Conservation (phyloP, 2,329 filamentous ascomycete species). For the Cadophora luteo-olivacea region DNA sequence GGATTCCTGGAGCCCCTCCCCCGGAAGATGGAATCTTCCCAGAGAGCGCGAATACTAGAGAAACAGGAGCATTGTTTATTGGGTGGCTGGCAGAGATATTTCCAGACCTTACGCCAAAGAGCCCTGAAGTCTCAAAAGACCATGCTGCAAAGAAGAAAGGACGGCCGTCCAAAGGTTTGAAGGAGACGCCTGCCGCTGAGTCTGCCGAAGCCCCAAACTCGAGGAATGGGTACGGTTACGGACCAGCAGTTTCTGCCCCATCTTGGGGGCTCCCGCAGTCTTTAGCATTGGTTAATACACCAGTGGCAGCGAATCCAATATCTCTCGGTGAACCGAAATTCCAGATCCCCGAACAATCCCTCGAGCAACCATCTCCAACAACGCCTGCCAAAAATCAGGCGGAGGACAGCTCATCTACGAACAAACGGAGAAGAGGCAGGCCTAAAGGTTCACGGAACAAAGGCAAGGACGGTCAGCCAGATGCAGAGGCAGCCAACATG, state of each 20-base stretch:
- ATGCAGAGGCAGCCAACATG: constrained; percentile 22
- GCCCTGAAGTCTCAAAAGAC: constrained; percentile 33
- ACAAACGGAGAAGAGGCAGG: constrained; percentile 48
- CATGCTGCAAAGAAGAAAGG: constrained; percentile 39
- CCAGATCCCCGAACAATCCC: constrained; percentile 22
- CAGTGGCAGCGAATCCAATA: constrained; percentile 28
- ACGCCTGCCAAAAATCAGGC: constrained; percentile 33
- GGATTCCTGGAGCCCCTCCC: constrained; percentile 61
- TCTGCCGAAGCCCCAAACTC: constrained; percentile 39
- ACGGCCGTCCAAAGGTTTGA: constrained; percentile 36
- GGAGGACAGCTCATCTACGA: constrained; percentile 33
- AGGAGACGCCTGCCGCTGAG: constrained; percentile 18
- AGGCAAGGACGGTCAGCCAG: constrained; percentile 35
- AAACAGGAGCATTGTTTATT: constrained; percentile 63
- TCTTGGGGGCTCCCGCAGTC: constrained; percentile 42
- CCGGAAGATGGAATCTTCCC: constrained; percentile 59
- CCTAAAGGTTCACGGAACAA: constrained; percentile 61
- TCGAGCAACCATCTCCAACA: constrained; percentile 31
- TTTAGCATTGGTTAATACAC: constrained; percentile 39
- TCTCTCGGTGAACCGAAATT: constrained; percentile 17
- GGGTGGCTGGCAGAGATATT: constrained; percentile 71
- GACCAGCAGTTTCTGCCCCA: constrained; percentile 41
- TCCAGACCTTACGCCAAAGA: constrained; percentile 47
- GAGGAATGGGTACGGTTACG: constrained; percentile 43
- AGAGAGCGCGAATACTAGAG: constrained; percentile 61